Percentiles rank a stretch among this genome's conserved stretches.
phyloP scores from a whole-genome alignment of 2,329 filamentous ascomycete species.

The Colletotrichum zoysiae region DNA sequence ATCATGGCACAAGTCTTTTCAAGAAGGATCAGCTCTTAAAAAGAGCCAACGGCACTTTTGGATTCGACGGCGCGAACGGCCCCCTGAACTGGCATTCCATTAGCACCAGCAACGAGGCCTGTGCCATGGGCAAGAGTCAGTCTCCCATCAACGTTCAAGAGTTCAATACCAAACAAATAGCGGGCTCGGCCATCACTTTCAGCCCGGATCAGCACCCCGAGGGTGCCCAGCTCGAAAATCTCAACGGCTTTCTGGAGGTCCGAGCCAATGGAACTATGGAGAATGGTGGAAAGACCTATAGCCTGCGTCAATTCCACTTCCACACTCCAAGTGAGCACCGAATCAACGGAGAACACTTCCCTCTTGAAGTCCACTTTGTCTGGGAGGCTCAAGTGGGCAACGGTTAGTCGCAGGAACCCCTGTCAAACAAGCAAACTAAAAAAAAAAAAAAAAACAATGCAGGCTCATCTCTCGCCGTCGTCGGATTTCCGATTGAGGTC shows the following conservation, averaged over 20 bases:
- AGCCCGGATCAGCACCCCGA: constrained; percentile 52
- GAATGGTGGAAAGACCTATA: constrained; percentile 55
- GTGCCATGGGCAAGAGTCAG: constrained; percentile 63
- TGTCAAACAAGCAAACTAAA: constrained; percentile 39
- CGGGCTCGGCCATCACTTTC: constrained; percentile 51
- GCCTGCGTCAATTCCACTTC: constrained; percentile 69
- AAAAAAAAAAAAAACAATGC: constrained; percentile 39
- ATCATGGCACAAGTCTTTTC: constrained; percentile 54
- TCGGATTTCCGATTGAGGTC: constrained; percentile 55
- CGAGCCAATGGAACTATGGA: constrained; percentile 61
- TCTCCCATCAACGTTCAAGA: constrained; percentile 67
- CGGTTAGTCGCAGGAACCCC: not conserved
- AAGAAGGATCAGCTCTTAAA: constrained; percentile 43
- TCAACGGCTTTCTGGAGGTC: constrained; percentile 65
- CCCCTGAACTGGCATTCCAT: constrained; percentile 67
- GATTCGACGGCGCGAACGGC: constrained; percentile 57
- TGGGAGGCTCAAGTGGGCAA: constrained; percentile 50
- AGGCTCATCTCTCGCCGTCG: constrained; percentile 52
- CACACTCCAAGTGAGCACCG: constrained; percentile 72
- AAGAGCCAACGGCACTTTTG: constrained; percentile 50
- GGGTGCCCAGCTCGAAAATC: constrained; percentile 62
- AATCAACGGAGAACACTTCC: constrained; percentile 57
- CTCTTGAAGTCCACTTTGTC: constrained; percentile 59
- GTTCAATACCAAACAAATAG: constrained; percentile 40
- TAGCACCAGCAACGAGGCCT: constrained; percentile 58